Evolutionary conservation across 345 rosid genomes (phyloP).

Genomic region (Gossypioides kirkii): DNA sequence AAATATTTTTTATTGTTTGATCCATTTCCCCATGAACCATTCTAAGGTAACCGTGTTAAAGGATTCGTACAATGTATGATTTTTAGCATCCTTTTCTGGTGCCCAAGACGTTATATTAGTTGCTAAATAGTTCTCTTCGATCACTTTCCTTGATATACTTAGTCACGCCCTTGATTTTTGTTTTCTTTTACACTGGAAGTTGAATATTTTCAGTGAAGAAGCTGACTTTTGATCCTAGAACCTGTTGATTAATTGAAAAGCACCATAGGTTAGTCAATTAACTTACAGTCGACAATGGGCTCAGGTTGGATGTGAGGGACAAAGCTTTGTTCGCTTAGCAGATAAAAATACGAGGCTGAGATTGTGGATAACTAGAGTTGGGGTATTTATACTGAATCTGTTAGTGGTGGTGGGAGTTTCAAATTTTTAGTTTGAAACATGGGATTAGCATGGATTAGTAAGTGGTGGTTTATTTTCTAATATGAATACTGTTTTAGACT

Average conservation of each 20-base stretch:
- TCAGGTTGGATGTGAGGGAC: neutral
- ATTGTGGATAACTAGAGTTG: neutral
- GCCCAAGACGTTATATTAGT: neutral
- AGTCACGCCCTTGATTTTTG: neutral
- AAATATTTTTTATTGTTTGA: neutral
- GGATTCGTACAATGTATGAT: neutral
- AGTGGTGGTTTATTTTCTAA: neutral
- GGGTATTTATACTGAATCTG: neutral
- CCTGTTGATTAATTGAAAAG: neutral
- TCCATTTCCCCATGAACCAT: neutral
- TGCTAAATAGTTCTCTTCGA: neutral
- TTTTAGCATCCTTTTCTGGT: neutral
- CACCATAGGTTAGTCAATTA: neutral
- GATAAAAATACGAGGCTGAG: neutral
- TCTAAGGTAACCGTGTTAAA: neutral
- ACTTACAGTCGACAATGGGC: neutral
- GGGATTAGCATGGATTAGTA: neutral
- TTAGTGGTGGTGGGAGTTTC: neutral
- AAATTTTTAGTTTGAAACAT: neutral
- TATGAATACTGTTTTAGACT: too few species aligned
- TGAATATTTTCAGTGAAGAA: neutral
- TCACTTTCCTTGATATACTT: neutral
- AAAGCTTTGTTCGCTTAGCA: neutral
- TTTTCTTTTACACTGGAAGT: neutral
- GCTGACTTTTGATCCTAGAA: neutral